These are phyloP conservation scores for Talaromyces sp. DNA, from an alignment of 2,329 filamentous ascomycete species.

Conservation along the genomic window DNA sequence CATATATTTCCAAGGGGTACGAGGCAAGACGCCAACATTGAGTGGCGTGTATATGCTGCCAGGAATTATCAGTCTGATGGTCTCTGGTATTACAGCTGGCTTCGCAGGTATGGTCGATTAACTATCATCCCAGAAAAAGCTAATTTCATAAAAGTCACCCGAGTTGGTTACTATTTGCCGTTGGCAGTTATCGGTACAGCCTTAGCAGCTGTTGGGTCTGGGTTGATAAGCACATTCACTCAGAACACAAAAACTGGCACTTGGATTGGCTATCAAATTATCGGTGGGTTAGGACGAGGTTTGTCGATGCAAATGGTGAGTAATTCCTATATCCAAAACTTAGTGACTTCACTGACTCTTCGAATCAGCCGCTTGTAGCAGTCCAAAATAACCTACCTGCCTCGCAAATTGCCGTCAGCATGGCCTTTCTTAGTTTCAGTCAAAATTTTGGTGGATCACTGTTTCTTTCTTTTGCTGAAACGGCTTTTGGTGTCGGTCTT, in stretches of 20 bases:
- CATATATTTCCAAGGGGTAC: slow-evolving; percentile 2
- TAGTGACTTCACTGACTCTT: not conserved
- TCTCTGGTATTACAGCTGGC: not conserved
- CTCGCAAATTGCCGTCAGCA: slow-evolving; percentile 3
- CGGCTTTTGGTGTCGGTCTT: not conserved
- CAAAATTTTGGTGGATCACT: slow-evolving; percentile 2
- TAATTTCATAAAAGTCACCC: not conserved
- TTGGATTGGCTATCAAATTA: slow-evolving; percentile 2
- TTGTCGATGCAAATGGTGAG: not conserved
- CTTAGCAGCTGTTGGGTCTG: slow-evolving; percentile 1
- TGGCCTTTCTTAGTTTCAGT: not conserved
- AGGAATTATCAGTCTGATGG: not conserved
- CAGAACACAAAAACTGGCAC: not conserved
- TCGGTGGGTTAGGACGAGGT: not conserved
- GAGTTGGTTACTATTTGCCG: slow-evolving; percentile 3
- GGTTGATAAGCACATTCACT: slow-evolving; percentile 3
- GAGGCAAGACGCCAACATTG: not conserved
- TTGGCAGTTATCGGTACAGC: not conserved
- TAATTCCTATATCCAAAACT: not conserved
- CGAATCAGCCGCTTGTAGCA: not conserved
- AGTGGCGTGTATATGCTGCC: slow-evolving; percentile 1
- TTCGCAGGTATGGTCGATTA: not conserved
- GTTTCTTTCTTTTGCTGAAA: not conserved
- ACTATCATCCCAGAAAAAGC: not conserved
- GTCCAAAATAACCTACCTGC: slow-evolving; percentile 4